phyloP scores from a whole-genome alignment of 768 basidiomycete genomes.

The Tricholoma sp. region DNA sequence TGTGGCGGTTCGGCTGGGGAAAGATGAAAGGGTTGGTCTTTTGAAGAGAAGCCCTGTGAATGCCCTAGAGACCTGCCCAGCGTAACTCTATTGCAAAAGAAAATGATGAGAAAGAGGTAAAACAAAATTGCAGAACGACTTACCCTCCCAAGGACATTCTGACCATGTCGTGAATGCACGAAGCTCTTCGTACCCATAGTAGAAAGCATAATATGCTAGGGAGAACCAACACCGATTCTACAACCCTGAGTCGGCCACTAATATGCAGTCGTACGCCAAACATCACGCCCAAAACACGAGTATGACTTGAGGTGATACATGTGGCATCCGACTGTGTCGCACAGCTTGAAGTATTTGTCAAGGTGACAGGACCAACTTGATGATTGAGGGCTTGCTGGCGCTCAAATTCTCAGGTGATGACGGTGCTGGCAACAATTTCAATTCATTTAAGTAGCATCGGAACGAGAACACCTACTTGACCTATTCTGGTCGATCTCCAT shows the following conservation, averaged over 20 bases:
- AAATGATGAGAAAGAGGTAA: constrained; percentile 3
- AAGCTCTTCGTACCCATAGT: constrained; percentile 15
- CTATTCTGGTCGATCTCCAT: not conserved
- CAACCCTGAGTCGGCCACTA: not conserved
- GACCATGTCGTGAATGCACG: constrained; percentile 15
- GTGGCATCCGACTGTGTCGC: constrained; percentile 25
- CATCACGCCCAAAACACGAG: constrained; percentile 23
- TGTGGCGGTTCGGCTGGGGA: constrained; percentile 32
- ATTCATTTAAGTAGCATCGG: constrained; percentile 12
- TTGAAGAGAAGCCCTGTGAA: constrained; percentile 52
- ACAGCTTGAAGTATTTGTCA: constrained; percentile 16
- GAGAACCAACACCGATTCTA: constrained; percentile 13
- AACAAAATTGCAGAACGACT: not conserved
- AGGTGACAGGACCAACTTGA: constrained; percentile 12
- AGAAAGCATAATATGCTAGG: constrained; percentile 21
- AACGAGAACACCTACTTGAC: not conserved
- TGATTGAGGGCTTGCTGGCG: constrained; percentile 6
- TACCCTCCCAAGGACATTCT: constrained; percentile 19
- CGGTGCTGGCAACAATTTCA: constrained; percentile 1
- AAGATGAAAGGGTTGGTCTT: constrained; percentile 33
- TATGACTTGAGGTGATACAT: constrained; percentile 36
- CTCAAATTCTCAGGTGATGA: constrained; percentile 6
- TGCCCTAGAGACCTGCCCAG: constrained; percentile 39
- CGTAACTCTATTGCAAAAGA: constrained; percentile 16
- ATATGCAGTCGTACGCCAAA: constrained; percentile 18